phyloP scores from a whole-genome alignment of 768 basidiomycete species.

The Naganishia randhawae region DNA sequence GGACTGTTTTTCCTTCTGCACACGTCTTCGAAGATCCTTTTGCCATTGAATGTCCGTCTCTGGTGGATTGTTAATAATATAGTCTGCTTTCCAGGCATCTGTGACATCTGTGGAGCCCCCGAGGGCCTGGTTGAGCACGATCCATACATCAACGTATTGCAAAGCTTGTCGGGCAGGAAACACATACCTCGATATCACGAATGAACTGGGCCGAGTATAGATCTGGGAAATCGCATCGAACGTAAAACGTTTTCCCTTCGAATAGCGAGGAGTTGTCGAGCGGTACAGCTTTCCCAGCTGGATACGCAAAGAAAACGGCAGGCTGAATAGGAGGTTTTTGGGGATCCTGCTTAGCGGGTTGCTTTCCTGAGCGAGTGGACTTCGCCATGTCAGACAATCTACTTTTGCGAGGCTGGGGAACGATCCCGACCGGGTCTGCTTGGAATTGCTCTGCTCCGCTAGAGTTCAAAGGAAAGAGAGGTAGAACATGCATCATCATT shows the following conservation, averaged over 20 bases:
- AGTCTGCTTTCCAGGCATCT: slow-evolving; percentile 17
- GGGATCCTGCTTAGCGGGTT: background rate
- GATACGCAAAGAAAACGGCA: slow-evolving; percentile 5
- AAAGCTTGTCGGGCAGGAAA: background rate
- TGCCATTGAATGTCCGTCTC: background rate
- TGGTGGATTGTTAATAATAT: slow-evolving; percentile 22
- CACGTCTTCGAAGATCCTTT: background rate
- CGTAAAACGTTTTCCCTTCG: slow-evolving; percentile 16
- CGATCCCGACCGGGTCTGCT: too few relatives aligned
- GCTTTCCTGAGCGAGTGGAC: background rate
- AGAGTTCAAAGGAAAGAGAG: too few relatives aligned
- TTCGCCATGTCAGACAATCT: too few relatives aligned
- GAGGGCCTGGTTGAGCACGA: background rate
- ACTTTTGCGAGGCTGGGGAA: too few relatives aligned
- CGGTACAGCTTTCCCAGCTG: slow-evolving; percentile 8
- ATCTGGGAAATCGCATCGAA: slow-evolving; percentile 15
- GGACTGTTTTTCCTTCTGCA: background rate
- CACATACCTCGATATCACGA: slow-evolving; percentile 19
- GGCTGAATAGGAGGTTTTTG: background rate
- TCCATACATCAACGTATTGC: too few relatives aligned
- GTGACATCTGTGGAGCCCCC: slow-evolving; percentile 5
- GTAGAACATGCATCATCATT: too few relatives aligned
- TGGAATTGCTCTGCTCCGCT: too few relatives aligned
- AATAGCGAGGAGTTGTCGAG: slow-evolving; percentile 6
- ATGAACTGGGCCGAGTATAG: slow-evolving; percentile 11